phyloP scores from a whole-genome alignment of 2,329 filamentous ascomycete species.

The Calonectria montana region DNA sequence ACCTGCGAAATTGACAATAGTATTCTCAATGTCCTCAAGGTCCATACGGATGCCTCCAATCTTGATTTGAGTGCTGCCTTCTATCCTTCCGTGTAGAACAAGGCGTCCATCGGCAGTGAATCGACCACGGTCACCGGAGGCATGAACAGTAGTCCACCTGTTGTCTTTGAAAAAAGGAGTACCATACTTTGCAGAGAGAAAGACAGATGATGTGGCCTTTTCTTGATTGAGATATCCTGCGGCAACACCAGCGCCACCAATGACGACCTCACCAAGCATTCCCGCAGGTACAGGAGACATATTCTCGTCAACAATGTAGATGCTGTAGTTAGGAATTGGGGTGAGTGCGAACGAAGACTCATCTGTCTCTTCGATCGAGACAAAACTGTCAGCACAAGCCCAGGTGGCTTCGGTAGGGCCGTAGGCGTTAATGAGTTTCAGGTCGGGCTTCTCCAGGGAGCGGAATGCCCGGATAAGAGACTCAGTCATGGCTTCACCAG shows the following conservation, averaged over 20 bases:
- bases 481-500: slow-evolving; percentile 29
- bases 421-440: slow-evolving; percentile 15
- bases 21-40: background rate
- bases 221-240: slow-evolving; percentile 52
- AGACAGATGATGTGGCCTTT: background rate
- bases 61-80: background rate
- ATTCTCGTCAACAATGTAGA: slow-evolving; percentile 55
- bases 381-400: slow-evolving; percentile 14
- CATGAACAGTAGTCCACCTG: background rate
- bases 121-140: background rate
- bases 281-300: slow-evolving; percentile 24
- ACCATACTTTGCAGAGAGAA: background rate
- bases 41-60: background rate
- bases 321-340: slow-evolving; percentile 43
- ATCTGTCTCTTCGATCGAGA: background rate
- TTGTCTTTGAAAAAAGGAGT: background rate
- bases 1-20: background rate
- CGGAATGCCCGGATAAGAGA: slow-evolving; percentile 22
- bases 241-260: slow-evolving; percentile 54
- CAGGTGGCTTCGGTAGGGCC: background rate
- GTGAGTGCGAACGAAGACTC: background rate
- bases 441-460: background rate
- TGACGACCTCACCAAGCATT: slow-evolving; percentile 35
- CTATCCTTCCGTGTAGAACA: background rate
- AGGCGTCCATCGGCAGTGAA: background rate